These are phyloP conservation scores for Xenoacremonium recifei DNA, from an alignment of 2,329 filamentous ascomycete species.

Conservation along the genomic window DNA sequence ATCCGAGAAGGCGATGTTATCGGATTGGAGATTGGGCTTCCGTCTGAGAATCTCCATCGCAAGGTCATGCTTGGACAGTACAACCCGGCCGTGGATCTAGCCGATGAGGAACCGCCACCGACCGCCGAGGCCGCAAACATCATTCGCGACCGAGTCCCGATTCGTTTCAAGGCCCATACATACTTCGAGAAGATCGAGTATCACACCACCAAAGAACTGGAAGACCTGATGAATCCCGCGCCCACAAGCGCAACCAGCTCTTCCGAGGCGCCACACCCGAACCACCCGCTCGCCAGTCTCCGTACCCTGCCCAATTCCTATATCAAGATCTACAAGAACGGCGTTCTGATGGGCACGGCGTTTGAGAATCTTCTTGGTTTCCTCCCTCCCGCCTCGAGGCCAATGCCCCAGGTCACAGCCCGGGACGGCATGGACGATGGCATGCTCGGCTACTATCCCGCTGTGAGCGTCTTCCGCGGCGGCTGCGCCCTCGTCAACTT, in stretches of 20 bases:
- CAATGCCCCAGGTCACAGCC: slow-evolving; percentile 69
- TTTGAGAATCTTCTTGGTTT: slow-evolving; percentile 89
- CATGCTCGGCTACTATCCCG: slow-evolving; percentile 92
- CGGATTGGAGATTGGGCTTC: slow-evolving; percentile 87
- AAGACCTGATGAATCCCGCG: slow-evolving; percentile 75
- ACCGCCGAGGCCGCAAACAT: slow-evolving; percentile 71
- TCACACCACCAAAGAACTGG: slow-evolving; percentile 81
- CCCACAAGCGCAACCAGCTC: slow-evolving; percentile 45
- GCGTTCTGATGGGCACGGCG: slow-evolving; percentile 77
- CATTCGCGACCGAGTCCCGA: slow-evolving; percentile 91
- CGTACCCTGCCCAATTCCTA: slow-evolving; percentile 82
- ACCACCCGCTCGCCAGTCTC: slow-evolving; percentile 70
- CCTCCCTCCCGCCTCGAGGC: slow-evolving; percentile 82
- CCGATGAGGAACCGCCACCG: slow-evolving; percentile 53
- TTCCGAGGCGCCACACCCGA: slow-evolving; percentile 64
- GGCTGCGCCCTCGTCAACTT: slow-evolving; percentile 94
- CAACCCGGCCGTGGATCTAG: slow-evolving; percentile 77
- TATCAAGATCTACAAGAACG: slow-evolving; percentile 93
- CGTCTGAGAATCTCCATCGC: slow-evolving; percentile 79
- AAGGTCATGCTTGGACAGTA: slow-evolving; percentile 86
- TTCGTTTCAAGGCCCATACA: slow-evolving; percentile 88
- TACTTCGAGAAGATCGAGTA: slow-evolving; percentile 95
- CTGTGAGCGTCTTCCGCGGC: slow-evolving; percentile 87
- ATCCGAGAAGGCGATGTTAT: slow-evolving; percentile 91
- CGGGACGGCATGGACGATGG: slow-evolving; percentile 90